phyloP scores from a whole-genome alignment of 176 grass and related monocot genomes.

The Triticum dicoccoides region DNA sequence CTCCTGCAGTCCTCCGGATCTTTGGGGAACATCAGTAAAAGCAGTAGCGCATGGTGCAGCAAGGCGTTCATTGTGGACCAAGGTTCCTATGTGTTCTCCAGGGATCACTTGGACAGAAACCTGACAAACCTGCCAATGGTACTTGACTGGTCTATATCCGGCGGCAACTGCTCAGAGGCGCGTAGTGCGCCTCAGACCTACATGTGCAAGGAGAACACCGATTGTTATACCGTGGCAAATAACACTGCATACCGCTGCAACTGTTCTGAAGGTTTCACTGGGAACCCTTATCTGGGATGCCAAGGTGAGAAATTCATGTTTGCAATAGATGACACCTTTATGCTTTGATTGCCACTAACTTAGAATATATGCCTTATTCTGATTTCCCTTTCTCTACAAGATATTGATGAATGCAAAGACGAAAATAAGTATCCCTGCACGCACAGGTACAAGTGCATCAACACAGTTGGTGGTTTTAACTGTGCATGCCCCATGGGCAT shows the following conservation, averaged over 20 bases:
- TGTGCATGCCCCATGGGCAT: conserved; percentile 26
- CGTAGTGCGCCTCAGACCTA: background rate
- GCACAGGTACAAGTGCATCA: conserved; percentile 17
- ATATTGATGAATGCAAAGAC: conserved; percentile 37
- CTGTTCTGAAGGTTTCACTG: conserved; percentile 1
- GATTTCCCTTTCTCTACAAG: background rate
- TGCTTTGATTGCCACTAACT: background rate
- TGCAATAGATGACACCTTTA: background rate
- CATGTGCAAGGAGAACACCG: conserved; percentile 15
- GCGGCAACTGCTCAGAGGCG: background rate
- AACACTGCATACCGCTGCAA: conserved; percentile 19
- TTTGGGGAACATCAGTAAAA: background rate
- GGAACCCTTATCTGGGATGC: conserved; percentile 24
- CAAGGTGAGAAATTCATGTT: background rate
- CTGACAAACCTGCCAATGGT: background rate
- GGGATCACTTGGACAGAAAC: background rate
- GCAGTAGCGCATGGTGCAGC: background rate
- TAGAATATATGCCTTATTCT: background rate
- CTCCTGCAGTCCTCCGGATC: background rate
- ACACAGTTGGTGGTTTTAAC: background rate
- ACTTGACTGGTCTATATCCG: background rate
- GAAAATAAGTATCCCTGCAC: background rate
- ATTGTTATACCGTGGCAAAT: background rate
- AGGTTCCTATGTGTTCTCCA: background rate
- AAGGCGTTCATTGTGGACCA: conserved; percentile 18